Evolutionary conservation across 2,329 filamentous ascomycete genomes (phyloP), one percentile per base, ranked within the genome.

Genomic region (Monosporascus cannonballus): DNA sequence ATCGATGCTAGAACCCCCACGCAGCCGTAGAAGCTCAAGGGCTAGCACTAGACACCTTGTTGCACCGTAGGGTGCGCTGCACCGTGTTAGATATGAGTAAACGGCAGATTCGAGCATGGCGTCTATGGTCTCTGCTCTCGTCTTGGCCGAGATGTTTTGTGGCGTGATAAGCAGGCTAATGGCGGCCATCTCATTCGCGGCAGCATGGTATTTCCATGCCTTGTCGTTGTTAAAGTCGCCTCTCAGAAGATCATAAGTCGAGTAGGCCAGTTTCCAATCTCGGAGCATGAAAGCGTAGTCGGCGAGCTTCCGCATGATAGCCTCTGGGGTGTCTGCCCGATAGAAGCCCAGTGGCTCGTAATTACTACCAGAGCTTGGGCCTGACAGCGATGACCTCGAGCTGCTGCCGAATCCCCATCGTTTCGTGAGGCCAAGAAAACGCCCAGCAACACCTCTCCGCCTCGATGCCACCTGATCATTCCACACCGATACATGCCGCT

Each of bases 231-330:
- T 86, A 69, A 93, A 99, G 68, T 99, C 95, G 7, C 86, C 82
- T 50, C 90, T 84, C 8, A 99, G 73, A 5, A 99, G 80, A 53
- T 99, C 93, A 67, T 96, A 99, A 0, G 90, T 96, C 14, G 87
- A 91, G 61, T 94, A 83, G 9, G 94, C 90, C 37, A 99, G 75
- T 70, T 95, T 96, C 84, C 88, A 99, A 69, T 99, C 95, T 34
- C 94, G 84, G 38, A 99, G 79, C 92, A 99, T 96, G 65, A 99
- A 96, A 11, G 91, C 86, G 71, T 93, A 97, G 67, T 99, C 94
- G 44, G 90, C 94, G 48, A 99, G 76, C 66, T 95, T 96, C 37
- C 94, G 86, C 83, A 99, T 89, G 48, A 94, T 81, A 3, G 93
- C 92, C 73, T 99, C 95, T 0, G 91, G 85, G 0, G 88, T 76